Evolutionary conservation across 129 eudicot genomes (phyloP).

Genomic region (Pseudognaphalium luteoalbum): DNA sequence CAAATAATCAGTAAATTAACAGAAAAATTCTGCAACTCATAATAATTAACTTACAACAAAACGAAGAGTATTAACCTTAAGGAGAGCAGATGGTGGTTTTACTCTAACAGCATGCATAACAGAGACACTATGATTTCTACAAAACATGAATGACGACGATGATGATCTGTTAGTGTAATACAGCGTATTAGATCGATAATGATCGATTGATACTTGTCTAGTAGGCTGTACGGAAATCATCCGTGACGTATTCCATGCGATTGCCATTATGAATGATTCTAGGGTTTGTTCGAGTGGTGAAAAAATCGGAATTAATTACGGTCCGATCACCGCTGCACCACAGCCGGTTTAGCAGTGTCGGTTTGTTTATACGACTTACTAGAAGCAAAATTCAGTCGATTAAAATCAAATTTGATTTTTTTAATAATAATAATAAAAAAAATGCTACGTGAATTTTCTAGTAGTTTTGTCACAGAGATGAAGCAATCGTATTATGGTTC

Average conservation of each 20-base stretch:
- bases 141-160: background rate
- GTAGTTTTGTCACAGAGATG: too few species aligned
- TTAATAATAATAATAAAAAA: too few species aligned
- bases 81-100: conserved; percentile 6
- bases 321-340: background rate
- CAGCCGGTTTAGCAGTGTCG: background rate
- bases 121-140: background rate
- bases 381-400: too few species aligned
- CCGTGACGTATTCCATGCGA: background rate
- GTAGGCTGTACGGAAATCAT: background rate
- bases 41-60: background rate
- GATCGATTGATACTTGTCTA: background rate
- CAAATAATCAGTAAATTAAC: background rate
- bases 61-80: conserved; percentile 22
- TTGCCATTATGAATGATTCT: background rate
- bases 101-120: conserved; percentile 17
- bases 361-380: background rate
- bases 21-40: background rate
- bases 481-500: too few species aligned
- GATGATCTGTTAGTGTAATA: background rate
- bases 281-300: background rate
- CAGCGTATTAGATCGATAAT: background rate
- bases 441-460: too few species aligned
- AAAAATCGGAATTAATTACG: background rate
- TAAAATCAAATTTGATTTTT: too few species aligned